phyloP scores from a whole-genome alignment of 768 basidiomycete genomes.

The Russula brevipes region DNA sequence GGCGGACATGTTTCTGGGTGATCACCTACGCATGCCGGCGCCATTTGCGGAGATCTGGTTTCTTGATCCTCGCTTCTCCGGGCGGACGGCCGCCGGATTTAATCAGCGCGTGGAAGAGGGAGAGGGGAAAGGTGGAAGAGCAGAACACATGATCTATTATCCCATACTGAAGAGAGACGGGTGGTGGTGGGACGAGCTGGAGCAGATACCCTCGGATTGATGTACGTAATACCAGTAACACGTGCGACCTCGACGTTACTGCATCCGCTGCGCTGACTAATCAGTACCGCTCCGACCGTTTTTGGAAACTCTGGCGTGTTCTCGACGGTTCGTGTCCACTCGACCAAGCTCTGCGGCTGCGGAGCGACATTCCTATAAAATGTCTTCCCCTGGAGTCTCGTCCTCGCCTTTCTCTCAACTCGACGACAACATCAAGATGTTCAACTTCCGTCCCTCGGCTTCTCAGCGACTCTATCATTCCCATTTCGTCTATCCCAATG shows the following conservation, averaged over 20 bases:
- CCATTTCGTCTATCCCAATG: not conserved
- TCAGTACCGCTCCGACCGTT: not conserved
- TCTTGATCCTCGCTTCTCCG: conserved; percentile 6
- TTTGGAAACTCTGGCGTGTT: conserved; percentile 7
- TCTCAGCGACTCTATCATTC: not conserved
- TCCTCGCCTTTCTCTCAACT: not conserved
- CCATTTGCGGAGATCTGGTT: conserved; percentile 24
- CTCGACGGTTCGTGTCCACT: not conserved
- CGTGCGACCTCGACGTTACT: not conserved
- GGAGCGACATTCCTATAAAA: too few relatives aligned
- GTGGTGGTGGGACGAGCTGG: conserved; percentile 16
- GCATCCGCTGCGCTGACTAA: not conserved
- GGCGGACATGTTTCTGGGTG: conserved; percentile 22
- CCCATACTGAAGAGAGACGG: not conserved
- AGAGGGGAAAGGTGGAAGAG: not conserved
- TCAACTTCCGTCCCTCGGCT: conserved; percentile 1
- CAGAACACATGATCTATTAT: conserved; percentile 10
- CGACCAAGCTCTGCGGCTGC: too few relatives aligned
- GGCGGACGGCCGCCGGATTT: conserved; percentile 7
- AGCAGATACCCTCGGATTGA: conserved; percentile 4
- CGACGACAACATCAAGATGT: not conserved
- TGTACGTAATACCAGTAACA: too few relatives aligned
- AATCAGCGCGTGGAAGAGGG: conserved; percentile 3
- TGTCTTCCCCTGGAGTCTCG: too few relatives aligned
- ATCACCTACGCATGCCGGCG: conserved; percentile 14